Evolutionary conservation across 2,329 filamentous ascomycete species (phyloP).

Genomic region (Diaporthe sp.): DNA sequence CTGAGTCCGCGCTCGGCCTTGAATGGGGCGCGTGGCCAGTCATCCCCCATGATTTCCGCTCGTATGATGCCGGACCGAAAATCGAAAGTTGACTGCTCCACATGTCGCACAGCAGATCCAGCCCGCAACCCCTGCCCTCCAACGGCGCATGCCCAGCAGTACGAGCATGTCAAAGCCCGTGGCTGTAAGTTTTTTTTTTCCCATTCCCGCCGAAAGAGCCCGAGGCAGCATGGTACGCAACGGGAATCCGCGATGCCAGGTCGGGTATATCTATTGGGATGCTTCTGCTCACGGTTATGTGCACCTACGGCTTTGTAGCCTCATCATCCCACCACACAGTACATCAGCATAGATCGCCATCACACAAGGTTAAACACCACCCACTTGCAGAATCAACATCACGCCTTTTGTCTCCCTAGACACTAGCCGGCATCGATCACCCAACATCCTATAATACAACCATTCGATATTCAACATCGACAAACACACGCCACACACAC

Average conservation of each 20-base stretch:
- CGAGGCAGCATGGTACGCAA: conserved; percentile 28
- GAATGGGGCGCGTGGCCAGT: conserved; percentile 6
- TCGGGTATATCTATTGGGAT: conserved; percentile 39
- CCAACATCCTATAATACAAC: conserved; percentile 26
- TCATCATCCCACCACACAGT: conserved; percentile 37
- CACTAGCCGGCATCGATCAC: conserved; percentile 10
- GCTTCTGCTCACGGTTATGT: conserved; percentile 34
- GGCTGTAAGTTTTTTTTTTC: neutral
- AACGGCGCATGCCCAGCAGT: neutral
- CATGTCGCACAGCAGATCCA: conserved; percentile 36
- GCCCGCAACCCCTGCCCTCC: conserved; percentile 17
- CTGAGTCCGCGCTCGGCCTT: conserved; percentile 32
- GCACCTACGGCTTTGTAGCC: conserved; percentile 22
- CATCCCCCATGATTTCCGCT: conserved; percentile 27
- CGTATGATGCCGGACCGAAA: conserved; percentile 39
- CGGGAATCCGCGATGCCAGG: conserved; percentile 19
- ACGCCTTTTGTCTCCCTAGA: conserved; percentile 30
- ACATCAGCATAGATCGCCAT: conserved; percentile 15
- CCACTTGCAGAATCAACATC: conserved; percentile 25
- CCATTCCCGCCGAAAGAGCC: conserved; percentile 34
- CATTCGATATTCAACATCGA: conserved; percentile 28
- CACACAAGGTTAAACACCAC: conserved; percentile 8
- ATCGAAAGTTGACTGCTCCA: conserved; percentile 40
- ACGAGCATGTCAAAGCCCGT: conserved; percentile 10
- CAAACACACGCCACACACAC: conserved; percentile 31